These are phyloP conservation scores for Aspergillus indologenus DNA, from an alignment of 495 filamentous ascomycete genomes.

Conservation along the genomic window DNA sequence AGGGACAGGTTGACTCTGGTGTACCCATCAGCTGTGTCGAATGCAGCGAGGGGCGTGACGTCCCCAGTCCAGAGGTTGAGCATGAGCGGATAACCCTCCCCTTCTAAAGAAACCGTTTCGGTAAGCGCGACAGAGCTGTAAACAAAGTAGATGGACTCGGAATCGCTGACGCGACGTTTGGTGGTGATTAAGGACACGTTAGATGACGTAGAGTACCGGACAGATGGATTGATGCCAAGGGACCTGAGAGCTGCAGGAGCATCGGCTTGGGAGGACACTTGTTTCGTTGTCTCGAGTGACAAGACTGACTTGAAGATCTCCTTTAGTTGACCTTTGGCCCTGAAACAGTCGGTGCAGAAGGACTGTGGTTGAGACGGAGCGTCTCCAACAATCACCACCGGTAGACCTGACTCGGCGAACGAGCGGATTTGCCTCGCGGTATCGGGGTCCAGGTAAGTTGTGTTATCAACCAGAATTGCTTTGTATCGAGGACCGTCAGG, in stretches of 20 bases:
- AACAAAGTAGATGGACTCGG: neutral
- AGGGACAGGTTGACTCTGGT: neutral
- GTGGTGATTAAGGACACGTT: neutral
- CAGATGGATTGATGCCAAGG: neutral
- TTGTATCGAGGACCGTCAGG: too few species aligned
- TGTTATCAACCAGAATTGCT: too few species aligned
- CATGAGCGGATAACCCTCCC: neutral
- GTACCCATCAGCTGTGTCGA: neutral
- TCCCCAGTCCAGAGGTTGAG: constrained; percentile 3
- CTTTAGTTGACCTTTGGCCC: too few species aligned
- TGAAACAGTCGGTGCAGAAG: neutral
- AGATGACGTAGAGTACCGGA: neutral
- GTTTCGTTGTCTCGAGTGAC: too few species aligned
- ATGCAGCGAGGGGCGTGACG: neutral
- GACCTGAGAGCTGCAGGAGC: neutral
- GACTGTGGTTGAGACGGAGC: neutral
- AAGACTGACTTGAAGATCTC: too few species aligned
- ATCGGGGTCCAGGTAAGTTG: neutral
- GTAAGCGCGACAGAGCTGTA: neutral
- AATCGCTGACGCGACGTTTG: neutral
- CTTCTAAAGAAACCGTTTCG: neutral
- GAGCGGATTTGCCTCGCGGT: neutral
- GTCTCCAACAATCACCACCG: neutral
- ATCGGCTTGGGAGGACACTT: too few species aligned
- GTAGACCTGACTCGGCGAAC: neutral